Conservation (phyloP, 768 basidiomycete species). For the Steccherinum ochraceum region DNA sequence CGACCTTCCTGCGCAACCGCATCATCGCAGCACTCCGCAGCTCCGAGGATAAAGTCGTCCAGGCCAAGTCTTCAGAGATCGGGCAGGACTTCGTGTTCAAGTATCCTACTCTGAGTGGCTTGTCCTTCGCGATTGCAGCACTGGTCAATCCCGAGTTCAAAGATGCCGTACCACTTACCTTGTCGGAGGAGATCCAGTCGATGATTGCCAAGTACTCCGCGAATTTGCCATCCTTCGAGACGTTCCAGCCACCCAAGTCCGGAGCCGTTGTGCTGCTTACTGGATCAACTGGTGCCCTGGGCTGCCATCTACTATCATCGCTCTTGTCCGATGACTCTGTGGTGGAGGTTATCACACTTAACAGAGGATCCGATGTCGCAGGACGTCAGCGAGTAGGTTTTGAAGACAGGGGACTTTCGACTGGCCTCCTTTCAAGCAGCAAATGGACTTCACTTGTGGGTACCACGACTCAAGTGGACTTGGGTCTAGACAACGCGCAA, state of each 20-base stretch:
- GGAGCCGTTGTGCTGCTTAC: slow-evolving; percentile 7
- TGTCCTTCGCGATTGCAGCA: not conserved
- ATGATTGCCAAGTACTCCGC: slow-evolving; percentile 4
- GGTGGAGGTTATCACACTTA: slow-evolving; percentile 2
- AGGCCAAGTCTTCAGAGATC: not conserved
- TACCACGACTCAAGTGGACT: not conserved
- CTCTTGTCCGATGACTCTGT: slow-evolving; percentile 2
- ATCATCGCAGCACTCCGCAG: slow-evolving; percentile 2
- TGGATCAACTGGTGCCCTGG: slow-evolving; percentile 9
- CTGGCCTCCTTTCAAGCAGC: not conserved
- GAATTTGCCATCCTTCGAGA: not conserved
- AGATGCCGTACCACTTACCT: not conserved
- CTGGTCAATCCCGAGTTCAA: not conserved
- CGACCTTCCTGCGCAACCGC: slow-evolving; percentile 9
- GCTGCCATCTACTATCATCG: slow-evolving; percentile 6
- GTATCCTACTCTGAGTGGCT: slow-evolving; percentile 2
- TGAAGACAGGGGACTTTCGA: slow-evolving; percentile 1
- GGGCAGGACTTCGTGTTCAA: slow-evolving; percentile 6
- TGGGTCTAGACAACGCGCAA: not conserved
- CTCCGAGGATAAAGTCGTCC: not conserved
- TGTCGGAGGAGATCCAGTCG: not conserved
- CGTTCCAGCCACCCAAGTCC: not conserved
- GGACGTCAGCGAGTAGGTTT: not conserved
- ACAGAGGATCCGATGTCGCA: not conserved
- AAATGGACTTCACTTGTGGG: not conserved